phyloP scores from a whole-genome alignment of 768 basidiomycete species.

The Boletus coccyginus region DNA sequence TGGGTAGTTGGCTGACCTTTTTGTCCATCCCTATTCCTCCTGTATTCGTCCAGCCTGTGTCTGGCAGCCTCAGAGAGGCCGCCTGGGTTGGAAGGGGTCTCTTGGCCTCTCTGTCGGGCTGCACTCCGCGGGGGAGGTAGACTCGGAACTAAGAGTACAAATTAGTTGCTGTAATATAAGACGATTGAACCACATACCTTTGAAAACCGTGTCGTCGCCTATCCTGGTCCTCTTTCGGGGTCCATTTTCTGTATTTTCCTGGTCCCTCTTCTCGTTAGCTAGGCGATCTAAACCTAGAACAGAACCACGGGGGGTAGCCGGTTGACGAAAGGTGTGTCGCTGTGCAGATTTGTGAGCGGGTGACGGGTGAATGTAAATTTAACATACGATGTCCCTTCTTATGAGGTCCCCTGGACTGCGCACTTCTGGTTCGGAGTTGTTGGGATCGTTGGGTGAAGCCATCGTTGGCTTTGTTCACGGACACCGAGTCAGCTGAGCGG shows the following conservation, averaged over 20 bases:
- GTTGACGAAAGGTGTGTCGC: conserved; percentile 81
- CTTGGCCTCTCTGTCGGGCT: conserved; percentile 73
- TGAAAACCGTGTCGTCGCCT: conserved; percentile 73
- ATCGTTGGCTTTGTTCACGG: conserved; percentile 25
- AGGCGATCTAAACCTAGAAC: conserved; percentile 84
- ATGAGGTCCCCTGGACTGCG: conserved; percentile 76
- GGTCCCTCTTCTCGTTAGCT: conserved; percentile 83
- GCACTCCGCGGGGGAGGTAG: conserved; percentile 59
- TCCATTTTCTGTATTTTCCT: conserved; percentile 42
- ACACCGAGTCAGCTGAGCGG: no score
- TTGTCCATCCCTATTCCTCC: conserved; percentile 66
- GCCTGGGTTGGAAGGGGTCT: conserved; percentile 91
- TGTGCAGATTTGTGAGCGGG: conserved; percentile 28
- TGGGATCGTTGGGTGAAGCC: conserved; percentile 24
- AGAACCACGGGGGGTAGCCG: conserved; percentile 73
- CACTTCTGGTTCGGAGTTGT: conserved; percentile 81
- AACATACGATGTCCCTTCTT: conserved; percentile 57
- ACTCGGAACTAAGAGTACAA: conserved; percentile 58
- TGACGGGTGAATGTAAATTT: neutral
- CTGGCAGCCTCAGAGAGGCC: conserved; percentile 80
- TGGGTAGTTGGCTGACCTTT: conserved; percentile 41
- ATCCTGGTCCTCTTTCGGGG: conserved; percentile 63
- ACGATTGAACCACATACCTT: conserved; percentile 53
- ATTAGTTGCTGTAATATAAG: neutral
- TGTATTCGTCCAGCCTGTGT: conserved; percentile 72